phyloP scores from a whole-genome alignment of 805 yeast genomes.

The Priceomyces fermenticarens region DNA sequence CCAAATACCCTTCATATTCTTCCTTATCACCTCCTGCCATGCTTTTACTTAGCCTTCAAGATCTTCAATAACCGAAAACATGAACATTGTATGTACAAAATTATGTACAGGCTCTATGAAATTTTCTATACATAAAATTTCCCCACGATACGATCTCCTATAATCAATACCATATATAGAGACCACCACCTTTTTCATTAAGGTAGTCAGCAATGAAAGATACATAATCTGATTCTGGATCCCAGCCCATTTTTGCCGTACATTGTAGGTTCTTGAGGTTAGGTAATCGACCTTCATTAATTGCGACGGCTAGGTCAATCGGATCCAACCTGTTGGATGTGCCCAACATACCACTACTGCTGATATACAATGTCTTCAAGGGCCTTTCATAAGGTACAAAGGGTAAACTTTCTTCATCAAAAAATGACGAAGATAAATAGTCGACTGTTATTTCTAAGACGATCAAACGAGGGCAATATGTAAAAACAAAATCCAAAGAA shows the following conservation, averaged over 20 bases:
- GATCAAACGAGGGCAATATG: slow-evolving; percentile 70
- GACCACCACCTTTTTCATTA: slow-evolving; percentile 76
- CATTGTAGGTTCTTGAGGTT: slow-evolving; percentile 59
- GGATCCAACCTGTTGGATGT: slow-evolving; percentile 82
- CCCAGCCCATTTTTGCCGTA: slow-evolving; percentile 85
- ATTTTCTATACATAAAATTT: neutral
- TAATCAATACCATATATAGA: slow-evolving; percentile 45
- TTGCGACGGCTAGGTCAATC: slow-evolving; percentile 81
- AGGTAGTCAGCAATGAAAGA: slow-evolving; percentile 58
- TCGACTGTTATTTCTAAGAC: slow-evolving; percentile 74
- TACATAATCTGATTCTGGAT: slow-evolving; percentile 43
- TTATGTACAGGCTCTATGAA: slow-evolving; percentile 1
- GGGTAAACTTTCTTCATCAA: slow-evolving; percentile 31
- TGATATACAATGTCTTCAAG: slow-evolving; percentile 61
- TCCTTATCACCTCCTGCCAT: neutral
- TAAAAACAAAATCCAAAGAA: slow-evolving; percentile 70
- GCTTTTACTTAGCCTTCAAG: neutral
- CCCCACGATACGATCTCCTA: neutral
- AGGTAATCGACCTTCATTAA: slow-evolving; percentile 76
- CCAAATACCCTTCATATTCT: neutral
- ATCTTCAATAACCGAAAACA: neutral
- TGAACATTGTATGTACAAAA: neutral
- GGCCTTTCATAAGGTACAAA: slow-evolving; percentile 37
- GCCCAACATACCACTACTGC: slow-evolving; percentile 84
- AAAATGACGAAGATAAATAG: slow-evolving; percentile 52